Percentiles rank a stretch among this genome's conserved stretches.
Conservation (phyloP, 2,329 filamentous ascomycete species). For the Aspergillus thermomutatus region DNA sequence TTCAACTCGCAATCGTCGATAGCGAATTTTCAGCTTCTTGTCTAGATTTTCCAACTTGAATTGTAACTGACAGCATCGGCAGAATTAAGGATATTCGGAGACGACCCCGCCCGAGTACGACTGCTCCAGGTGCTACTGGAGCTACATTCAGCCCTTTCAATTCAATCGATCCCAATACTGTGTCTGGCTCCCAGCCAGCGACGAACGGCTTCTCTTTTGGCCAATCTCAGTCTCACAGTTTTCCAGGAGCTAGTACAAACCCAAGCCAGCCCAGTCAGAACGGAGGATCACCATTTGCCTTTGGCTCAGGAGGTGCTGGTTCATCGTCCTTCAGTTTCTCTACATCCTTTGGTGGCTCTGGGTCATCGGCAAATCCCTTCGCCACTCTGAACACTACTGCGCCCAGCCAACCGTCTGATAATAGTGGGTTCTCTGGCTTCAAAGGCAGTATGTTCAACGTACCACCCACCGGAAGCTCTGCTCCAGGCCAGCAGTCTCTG, state of each 20-base stretch:
- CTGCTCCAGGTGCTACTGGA: constrained; percentile 16
- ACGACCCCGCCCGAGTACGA: constrained; percentile 20
- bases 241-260: constrained; percentile 25
- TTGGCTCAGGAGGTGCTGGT: constrained; percentile 26
- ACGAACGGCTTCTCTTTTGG: constrained; percentile 34
- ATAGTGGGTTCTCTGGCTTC: constrained; percentile 26
- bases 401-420: constrained; percentile 17
- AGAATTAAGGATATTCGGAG: constrained; percentile 26
- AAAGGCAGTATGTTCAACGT: constrained; percentile 32
- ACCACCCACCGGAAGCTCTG: constrained; percentile 18
- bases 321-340: constrained; percentile 34
- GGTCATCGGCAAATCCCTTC: constrained; percentile 33
- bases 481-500: constrained; percentile 20
- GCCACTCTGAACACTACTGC: constrained; percentile 23
- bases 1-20: not conserved
- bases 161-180: constrained; percentile 27
- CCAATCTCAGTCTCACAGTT: constrained; percentile 37
- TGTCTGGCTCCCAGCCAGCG: constrained; percentile 18
- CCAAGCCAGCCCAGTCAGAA: constrained; percentile 21
- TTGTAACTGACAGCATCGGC: not conserved
- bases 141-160: constrained; percentile 27
- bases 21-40: not conserved
- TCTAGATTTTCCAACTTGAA: not conserved
- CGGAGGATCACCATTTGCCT: constrained; percentile 26
- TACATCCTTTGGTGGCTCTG: constrained; percentile 17